A percentile compares a stretch with the other conserved stretches of the same genome.
These are phyloP conservation scores for Castanea mollissima DNA, from an alignment of 306 rosid genomes.

Conservation along the genomic window DNA sequence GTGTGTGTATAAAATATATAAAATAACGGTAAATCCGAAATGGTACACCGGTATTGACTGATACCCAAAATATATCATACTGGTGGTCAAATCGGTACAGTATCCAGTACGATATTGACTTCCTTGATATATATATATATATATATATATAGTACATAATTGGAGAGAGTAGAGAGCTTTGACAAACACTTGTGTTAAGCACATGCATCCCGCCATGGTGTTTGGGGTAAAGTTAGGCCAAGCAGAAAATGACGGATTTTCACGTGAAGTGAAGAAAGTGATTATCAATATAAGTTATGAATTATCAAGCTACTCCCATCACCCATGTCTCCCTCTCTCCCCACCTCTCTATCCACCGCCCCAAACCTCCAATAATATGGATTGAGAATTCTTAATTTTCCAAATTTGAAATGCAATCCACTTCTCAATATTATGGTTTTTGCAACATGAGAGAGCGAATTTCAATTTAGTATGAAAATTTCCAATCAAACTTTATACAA, in stretches of 20 bases:
- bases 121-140: background rate
- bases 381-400: background rate
- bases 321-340: background rate
- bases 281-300: background rate
- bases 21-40: too few species aligned
- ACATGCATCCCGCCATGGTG: background rate
- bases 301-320: background rate
- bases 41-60: too few species aligned
- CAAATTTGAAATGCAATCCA: background rate
- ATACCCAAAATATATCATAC: too few species aligned
- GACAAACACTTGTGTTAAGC: background rate
- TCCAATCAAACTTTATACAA: too few species aligned
- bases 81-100: too few species aligned
- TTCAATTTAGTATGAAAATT: too few species aligned
- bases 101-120: too few species aligned
- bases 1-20: too few species aligned
- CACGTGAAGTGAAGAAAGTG: slow-evolving; percentile 31
- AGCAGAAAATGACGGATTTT: slow-evolving; percentile 43
- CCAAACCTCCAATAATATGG: background rate
- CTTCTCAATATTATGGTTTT: too few species aligned
- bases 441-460: too few species aligned
- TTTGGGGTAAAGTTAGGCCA: slow-evolving; percentile 30
- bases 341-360: background rate
- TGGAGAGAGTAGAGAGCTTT: background rate
- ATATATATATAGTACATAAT: background rate